Base-by-base conservation (phyloP, 257 asterid genomes). In the Salvia splendens region DNA sequence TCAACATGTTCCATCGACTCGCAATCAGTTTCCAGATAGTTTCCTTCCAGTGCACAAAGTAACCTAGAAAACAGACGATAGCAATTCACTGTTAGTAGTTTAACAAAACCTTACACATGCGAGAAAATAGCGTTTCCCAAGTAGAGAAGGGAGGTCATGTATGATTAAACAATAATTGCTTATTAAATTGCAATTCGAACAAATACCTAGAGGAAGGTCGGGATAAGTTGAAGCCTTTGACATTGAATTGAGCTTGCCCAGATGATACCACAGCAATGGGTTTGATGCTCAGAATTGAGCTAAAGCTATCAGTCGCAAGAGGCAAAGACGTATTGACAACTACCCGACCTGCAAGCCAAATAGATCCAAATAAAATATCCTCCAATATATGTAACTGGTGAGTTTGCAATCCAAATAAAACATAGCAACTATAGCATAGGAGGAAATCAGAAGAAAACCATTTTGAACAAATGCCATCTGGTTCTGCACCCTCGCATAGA, bases 221-320 rank as follows among this genome's bases (percentile, higher is more conserved):
- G 17, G 81, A 69, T 72, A 88, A 71, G 69, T 88, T 88, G 52
- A 73, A 60, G 60, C 96, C 95, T 79, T 81, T 86, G 69, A 88
- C 85, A 38, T 50, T 61, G 69, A 88, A 82, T 66, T 81, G 87
- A 73, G 87, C 83, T 73, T 68, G 80, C 67, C 50, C 85, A 63
- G 95, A 83, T 64, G 76, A 82, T n/a, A 89, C 61, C 64, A 86
- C 86, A 1, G 96, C 96, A 65, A 88, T 83, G 45, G 96, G 96
- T 65, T 69, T 88, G 74, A 88, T 75, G 58, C 81, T 78, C 69
- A 84, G 78, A 76, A 88, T 77, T 56, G 75, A 71, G 71, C 85
- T 71, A 47, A 50, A 65, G 61, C 75, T 50, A 67, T 70, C 71
- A 49, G 78, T 70, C 70, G 61, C 72, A 48, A 57, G 68, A 57